phyloP scores from a whole-genome alignment of 23 red algal genomes.

The Cyanidiococcus yangmingshanensis region DNA sequence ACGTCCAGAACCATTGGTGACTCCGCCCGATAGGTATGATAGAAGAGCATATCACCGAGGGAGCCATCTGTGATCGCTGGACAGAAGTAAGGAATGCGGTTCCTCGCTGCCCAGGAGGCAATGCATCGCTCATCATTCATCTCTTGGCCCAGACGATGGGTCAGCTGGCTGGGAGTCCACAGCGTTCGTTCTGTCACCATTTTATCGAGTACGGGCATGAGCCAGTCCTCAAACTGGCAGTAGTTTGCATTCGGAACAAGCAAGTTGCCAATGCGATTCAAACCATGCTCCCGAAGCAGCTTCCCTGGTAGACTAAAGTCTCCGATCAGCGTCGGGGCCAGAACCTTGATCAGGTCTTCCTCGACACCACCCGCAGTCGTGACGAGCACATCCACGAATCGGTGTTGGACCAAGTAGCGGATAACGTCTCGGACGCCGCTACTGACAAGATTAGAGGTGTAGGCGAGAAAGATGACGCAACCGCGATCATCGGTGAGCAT shows the following conservation, averaged over 20 bases:
- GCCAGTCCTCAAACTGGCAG: slow-evolving; percentile 97
- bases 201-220: slow-evolving; percentile 75
- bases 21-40: slow-evolving; percentile 72
- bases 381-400: slow-evolving; percentile 69
- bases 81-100: slow-evolving; percentile 89
- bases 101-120: slow-evolving; percentile 76
- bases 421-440: slow-evolving; percentile 79
- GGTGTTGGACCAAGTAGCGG: slow-evolving; percentile 75
- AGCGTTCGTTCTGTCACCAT: slow-evolving; percentile 43
- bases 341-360: slow-evolving; percentile 98
- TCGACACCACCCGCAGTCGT: slow-evolving; percentile 87
- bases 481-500: slow-evolving; percentile 43
- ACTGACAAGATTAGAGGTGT: slow-evolving; percentile 96
- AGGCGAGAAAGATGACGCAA: slow-evolving; percentile 88
- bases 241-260: slow-evolving; percentile 95
- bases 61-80: slow-evolving; percentile 97
- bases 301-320: slow-evolving; percentile 53
- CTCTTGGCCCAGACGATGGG: slow-evolving; percentile 49
- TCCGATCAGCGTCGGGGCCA: slow-evolving; percentile 72
- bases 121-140: slow-evolving; percentile 69
- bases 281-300: slow-evolving; percentile 54
- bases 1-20: slow-evolving; percentile 74
- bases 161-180: slow-evolving; percentile 74
- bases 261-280: slow-evolving; percentile 95
- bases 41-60: slow-evolving; percentile 91